Evolutionary conservation across 768 basidiomycete genomes (phyloP).

Genomic region (Collybia sp.): DNA sequence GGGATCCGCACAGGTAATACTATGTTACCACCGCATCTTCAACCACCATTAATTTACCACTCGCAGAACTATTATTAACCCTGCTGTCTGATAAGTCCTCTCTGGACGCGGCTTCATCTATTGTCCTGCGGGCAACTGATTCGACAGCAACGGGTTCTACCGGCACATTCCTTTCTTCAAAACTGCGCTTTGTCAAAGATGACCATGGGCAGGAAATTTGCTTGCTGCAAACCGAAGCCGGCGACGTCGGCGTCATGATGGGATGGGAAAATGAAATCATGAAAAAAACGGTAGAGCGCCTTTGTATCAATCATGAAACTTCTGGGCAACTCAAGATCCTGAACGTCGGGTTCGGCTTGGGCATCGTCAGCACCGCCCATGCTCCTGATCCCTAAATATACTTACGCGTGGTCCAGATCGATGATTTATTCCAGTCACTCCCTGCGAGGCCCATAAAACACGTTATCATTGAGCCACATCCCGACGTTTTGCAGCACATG

Average conservation of each 20-base stretch:
- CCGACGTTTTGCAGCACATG: conserved; percentile 85
- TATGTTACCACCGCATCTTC: conserved; percentile 17
- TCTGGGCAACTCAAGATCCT: conserved; percentile 57
- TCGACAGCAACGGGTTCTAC: conserved; percentile 56
- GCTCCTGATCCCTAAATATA: not conserved
- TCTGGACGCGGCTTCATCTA: conserved; percentile 22
- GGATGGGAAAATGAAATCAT: conserved; percentile 93
- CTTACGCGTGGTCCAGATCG: conserved; percentile 52
- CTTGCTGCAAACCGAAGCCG: conserved; percentile 54
- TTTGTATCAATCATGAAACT: conserved; percentile 53
- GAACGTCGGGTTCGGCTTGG: conserved; percentile 93
- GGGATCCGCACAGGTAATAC: conserved; percentile 93
- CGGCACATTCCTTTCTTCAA: conserved; percentile 66
- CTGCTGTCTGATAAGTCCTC: conserved; percentile 48
- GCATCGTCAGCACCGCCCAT: conserved; percentile 57
- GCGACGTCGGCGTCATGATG: conserved; percentile 99
- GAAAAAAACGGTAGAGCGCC: conserved; percentile 66
- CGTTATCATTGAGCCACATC: conserved; percentile 92
- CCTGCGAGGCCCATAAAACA: conserved; percentile 61
- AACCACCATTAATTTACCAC: not conserved
- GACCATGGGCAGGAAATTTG: conserved; percentile 80
- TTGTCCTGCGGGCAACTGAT: conserved; percentile 48
- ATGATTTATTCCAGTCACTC: conserved; percentile 70
- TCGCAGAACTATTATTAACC: conserved; percentile 65
- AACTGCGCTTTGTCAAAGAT: conserved; percentile 65